A percentile compares a stretch with the other conserved stretches of the same genome.
Conservation (phyloP, 139 green algal genomes). For the Chlamydomonas asymmetrica region DNA sequence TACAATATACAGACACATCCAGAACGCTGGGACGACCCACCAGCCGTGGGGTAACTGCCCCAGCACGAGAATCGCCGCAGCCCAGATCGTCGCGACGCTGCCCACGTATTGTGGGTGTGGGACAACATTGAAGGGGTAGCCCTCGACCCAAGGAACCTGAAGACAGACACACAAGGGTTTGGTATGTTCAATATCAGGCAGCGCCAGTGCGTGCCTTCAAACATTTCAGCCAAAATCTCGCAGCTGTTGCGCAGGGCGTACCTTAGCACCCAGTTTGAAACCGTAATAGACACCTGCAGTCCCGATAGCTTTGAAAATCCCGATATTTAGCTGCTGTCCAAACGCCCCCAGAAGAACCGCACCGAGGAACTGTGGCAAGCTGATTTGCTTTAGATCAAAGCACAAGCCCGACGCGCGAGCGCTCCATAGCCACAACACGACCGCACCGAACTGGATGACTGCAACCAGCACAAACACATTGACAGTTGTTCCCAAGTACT, state of each 20-base stretch:
- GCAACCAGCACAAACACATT: slow-evolving; percentile 10
- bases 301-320: slow-evolving; percentile 74
- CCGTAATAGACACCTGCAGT: slow-evolving; percentile 85
- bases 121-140: slow-evolving; percentile 77
- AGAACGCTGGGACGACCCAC: neutral
- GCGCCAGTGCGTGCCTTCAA: no score
- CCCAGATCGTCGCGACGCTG: no score
- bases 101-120: slow-evolving; percentile 80
- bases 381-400: slow-evolving; percentile 18
- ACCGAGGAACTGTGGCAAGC: slow-evolving; percentile 23
- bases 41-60: no score
- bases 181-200: no score
- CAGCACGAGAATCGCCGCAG: no score
- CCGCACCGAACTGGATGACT: slow-evolving; percentile 45
- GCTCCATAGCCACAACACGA: slow-evolving; percentile 47
- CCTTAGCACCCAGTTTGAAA: slow-evolving; percentile 65
- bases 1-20: slow-evolving; percentile 2
- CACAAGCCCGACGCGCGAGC: slow-evolving; percentile 35
- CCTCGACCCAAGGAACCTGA: slow-evolving; percentile 74
- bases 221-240: no score
- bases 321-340: slow-evolving; percentile 68
- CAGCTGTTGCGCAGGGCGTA: no score
- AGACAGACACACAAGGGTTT: no score
- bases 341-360: slow-evolving; percentile 14
- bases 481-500: no score